phyloP scores from a whole-genome alignment of 75 land plant genomes.

The Cryptomeria japonica region DNA sequence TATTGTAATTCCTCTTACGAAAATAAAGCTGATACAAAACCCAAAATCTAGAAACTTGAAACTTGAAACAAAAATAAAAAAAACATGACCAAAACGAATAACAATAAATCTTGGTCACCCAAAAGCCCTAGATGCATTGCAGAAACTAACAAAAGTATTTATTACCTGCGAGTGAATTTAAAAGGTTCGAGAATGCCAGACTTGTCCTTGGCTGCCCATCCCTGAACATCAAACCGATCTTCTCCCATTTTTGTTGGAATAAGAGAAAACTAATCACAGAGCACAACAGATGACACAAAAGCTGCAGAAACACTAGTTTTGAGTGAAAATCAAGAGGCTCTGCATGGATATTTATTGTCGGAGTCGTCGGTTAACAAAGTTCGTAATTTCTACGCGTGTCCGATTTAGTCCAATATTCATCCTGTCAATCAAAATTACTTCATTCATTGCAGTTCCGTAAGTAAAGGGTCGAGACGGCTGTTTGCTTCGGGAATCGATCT shows the following conservation, averaged over 20 bases:
- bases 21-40: not conserved
- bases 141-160: not conserved
- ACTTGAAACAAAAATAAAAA: not conserved
- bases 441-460: too few relatives aligned
- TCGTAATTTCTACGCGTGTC: too few relatives aligned
- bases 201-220: slow-evolving; percentile 35
- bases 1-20: not conserved
- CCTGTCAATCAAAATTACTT: too few relatives aligned
- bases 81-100: not conserved
- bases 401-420: too few relatives aligned
- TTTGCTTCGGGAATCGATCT: too few relatives aligned
- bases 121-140: not conserved
- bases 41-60: not conserved
- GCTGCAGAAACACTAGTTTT: too few relatives aligned
- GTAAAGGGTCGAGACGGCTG: too few relatives aligned
- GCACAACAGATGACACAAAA: too few relatives aligned
- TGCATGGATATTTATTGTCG: too few relatives aligned
- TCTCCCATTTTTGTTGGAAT: not conserved
- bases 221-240: slow-evolving; percentile 2
- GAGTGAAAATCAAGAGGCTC: too few relatives aligned
- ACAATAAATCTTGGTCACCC: not conserved
- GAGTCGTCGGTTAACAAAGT: too few relatives aligned
- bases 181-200: slow-evolving; percentile 39
- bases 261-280: too few relatives aligned
- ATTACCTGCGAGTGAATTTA: slow-evolving; percentile 29